Evolutionary conservation across 2,329 filamentous ascomycete species (phyloP).

Genomic region (Trichoderma koningii): DNA sequence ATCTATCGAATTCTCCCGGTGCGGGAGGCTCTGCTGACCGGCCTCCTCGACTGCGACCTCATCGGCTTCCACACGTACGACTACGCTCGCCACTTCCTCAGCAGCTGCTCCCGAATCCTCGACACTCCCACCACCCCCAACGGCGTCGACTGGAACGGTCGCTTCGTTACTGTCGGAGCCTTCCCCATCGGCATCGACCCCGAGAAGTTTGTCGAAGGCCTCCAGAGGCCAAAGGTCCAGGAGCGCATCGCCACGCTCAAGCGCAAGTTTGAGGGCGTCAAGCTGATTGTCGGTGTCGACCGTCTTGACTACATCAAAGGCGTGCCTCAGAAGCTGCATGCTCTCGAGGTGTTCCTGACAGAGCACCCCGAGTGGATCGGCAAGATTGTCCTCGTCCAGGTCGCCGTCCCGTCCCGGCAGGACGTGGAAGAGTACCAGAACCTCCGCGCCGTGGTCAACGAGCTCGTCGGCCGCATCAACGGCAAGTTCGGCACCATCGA

Average conservation of each 20-base stretch:
- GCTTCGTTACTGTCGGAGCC: conserved; percentile 86
- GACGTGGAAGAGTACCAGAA: conserved; percentile 99
- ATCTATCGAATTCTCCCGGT: conserved; percentile 96
- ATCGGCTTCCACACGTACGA: conserved; percentile 99
- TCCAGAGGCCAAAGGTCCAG: conserved; percentile 82
- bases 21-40: conserved; percentile 81
- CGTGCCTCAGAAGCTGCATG: conserved; percentile 95
- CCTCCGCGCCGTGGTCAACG: conserved; percentile 90
- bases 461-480: conserved; percentile 95
- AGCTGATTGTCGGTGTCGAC: conserved; percentile 95
- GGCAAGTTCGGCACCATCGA: conserved; percentile 96
- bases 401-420: conserved; percentile 90
- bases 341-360: conserved; percentile 92
- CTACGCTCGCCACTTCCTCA: conserved; percentile 96
- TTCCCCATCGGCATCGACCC: conserved; percentile 98
- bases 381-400: conserved; percentile 93
- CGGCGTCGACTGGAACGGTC: conserved; percentile 86
- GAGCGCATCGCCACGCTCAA: conserved; percentile 82
- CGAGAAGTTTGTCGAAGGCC: conserved; percentile 88
- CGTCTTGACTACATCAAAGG: conserved; percentile 98
- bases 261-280: conserved; percentile 92
- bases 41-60: conserved; percentile 88
- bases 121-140: conserved; percentile 82
- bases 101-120: conserved; percentile 91
- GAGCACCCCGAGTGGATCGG: conserved; percentile 98